These are phyloP conservation scores for Leptographium wingfieldii DNA, from an alignment of 2,329 filamentous ascomycete species.

Conservation along the genomic window DNA sequence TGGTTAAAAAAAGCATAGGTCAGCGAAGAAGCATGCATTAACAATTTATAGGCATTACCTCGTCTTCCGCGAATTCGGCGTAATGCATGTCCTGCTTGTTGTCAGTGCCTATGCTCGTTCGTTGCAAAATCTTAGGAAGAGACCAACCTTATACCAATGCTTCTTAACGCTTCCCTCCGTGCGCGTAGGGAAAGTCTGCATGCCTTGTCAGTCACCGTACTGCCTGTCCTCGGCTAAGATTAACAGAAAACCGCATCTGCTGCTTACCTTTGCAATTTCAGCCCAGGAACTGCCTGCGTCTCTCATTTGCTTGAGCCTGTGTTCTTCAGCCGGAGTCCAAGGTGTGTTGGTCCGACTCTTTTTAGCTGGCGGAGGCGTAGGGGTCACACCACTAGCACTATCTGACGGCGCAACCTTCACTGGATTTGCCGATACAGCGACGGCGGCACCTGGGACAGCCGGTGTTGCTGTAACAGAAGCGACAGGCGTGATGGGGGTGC, in stretches of 20 bases:
- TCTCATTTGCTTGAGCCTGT: constrained; percentile 84
- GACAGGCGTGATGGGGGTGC: constrained; percentile 23
- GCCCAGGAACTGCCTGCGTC: constrained; percentile 92
- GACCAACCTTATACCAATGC: constrained; percentile 90
- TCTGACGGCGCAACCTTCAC: constrained; percentile 11
- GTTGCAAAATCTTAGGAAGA: not conserved
- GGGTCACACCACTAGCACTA: constrained; percentile 14
- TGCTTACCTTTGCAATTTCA: constrained; percentile 83
- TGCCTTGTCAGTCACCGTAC: not conserved
- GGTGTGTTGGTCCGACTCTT: constrained; percentile 98
- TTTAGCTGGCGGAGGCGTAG: constrained; percentile 52
- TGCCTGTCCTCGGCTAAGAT: not conserved
- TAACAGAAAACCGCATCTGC: not conserved
- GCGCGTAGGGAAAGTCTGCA: constrained; percentile 73
- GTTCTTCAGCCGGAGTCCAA: constrained; percentile 91
- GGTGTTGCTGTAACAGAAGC: constrained; percentile 15
- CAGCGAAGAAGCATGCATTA: not conserved
- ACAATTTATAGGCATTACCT: constrained; percentile 44
- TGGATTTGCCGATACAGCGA: constrained; percentile 6
- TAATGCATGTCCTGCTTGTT: constrained; percentile 84
- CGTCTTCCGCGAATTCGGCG: constrained; percentile 94
- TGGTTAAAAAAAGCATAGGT: constrained; percentile 21
- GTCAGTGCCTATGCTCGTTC: not conserved
- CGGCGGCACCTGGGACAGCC: constrained; percentile 7
- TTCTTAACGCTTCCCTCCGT: constrained; percentile 99